Evolutionary conservation across 345 rosid species (phyloP).

Genomic region (Acer saccharum): DNA sequence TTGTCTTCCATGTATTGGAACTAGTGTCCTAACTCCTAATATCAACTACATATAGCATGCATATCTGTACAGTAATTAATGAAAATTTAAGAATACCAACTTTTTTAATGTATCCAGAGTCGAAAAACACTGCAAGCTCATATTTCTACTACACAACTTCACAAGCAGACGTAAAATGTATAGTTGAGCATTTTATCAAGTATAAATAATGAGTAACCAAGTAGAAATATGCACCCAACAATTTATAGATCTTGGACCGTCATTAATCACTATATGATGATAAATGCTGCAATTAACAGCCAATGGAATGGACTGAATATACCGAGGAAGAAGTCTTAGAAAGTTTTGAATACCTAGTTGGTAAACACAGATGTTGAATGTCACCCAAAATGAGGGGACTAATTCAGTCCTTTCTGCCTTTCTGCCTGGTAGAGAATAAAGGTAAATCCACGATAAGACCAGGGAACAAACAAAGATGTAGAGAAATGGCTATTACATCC

Average conservation of each 20-base stretch:
- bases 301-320: background rate
- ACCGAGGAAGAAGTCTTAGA: background rate
- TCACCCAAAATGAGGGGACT: background rate
- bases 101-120: background rate
- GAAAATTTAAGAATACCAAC: background rate
- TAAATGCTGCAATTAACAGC: background rate
- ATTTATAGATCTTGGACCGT: background rate
- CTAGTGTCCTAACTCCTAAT: background rate
- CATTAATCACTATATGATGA: background rate
- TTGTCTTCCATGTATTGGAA: background rate
- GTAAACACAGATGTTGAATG: background rate
- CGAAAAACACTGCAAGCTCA: background rate
- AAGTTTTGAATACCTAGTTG: background rate
- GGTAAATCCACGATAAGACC: background rate
- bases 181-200: background rate
- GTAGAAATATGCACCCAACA: background rate
- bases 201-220: background rate
- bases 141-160: background rate
- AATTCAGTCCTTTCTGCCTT: background rate
- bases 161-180: background rate
- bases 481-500: background rate
- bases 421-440: conserved; percentile 1
- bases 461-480: background rate
- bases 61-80: background rate
- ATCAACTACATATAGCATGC: background rate